phyloP scores from a whole-genome alignment of 2,329 filamentous ascomycete genomes.

The Aspergillus novoparasiticus region DNA sequence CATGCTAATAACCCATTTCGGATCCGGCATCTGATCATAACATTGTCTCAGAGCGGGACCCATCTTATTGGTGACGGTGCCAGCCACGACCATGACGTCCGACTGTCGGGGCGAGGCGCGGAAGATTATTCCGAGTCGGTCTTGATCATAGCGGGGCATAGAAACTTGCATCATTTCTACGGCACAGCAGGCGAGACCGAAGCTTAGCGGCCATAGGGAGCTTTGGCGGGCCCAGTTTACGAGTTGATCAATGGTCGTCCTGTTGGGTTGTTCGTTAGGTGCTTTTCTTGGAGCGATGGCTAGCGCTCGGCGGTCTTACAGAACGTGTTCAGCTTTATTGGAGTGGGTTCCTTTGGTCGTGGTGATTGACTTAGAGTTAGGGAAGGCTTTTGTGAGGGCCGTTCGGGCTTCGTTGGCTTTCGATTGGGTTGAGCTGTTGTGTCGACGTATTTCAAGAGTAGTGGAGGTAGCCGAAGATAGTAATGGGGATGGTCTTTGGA shows the following conservation, averaged over 20 bases:
- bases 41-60: constrained; percentile 84
- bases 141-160: constrained; percentile 86
- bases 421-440: neutral
- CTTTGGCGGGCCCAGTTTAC: constrained; percentile 87
- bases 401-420: neutral
- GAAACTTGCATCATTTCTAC: constrained; percentile 95
- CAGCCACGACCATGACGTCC: constrained; percentile 91
- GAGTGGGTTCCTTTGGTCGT: neutral
- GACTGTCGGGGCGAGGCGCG: constrained; percentile 83
- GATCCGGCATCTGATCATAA: constrained; percentile 96
- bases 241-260: constrained; percentile 37
- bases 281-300: fast-evolving
- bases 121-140: constrained; percentile 87
- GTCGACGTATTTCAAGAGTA: neutral
- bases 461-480: neutral
- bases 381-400: neutral
- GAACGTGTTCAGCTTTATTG: neutral
- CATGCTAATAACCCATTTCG: constrained; percentile 86
- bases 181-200: constrained; percentile 87
- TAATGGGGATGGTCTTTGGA: neutral
- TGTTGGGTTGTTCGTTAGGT: neutral
- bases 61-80: constrained; percentile 96
- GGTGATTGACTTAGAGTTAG: neutral
- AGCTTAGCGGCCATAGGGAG: constrained; percentile 93
- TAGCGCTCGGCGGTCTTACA: neutral